Percentiles rank a stretch among this genome's conserved stretches.
phyloP scores from a whole-genome alignment of 192 early-diverging fungal species.

The Mortierella antarctica region DNA sequence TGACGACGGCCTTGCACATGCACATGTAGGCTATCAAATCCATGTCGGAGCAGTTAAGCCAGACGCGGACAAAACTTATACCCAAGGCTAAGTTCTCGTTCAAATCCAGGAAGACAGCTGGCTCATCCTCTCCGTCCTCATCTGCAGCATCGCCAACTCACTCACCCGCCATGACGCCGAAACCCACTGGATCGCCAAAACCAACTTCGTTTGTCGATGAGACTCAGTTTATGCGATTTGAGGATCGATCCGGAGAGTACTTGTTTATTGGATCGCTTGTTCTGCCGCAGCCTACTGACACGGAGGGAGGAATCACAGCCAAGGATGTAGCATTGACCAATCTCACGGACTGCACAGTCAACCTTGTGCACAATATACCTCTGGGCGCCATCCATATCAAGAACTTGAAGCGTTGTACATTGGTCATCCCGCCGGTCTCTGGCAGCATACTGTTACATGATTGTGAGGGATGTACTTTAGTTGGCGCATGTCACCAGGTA shows the following conservation, averaged over 20 bases:
- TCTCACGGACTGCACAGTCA: slow-evolving; percentile 71
- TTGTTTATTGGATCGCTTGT: slow-evolving; percentile 46
- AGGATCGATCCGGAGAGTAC: slow-evolving; percentile 43
- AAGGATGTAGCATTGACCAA: slow-evolving; percentile 71
- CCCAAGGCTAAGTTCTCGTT: slow-evolving; percentile 78
- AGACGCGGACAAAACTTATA: slow-evolving; percentile 49
- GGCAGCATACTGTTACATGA: slow-evolving; percentile 79
- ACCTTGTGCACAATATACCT: slow-evolving; percentile 61
- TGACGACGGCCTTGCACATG: background rate
- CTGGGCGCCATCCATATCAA: slow-evolving; percentile 84
- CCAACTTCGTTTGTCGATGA: slow-evolving; percentile 4
- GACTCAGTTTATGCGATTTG: slow-evolving; percentile 47
- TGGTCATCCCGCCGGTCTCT: slow-evolving; percentile 73
- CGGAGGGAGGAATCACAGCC: slow-evolving; percentile 5
- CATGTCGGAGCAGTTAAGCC: slow-evolving; percentile 54
- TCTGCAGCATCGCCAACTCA: background rate
- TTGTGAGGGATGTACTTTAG: slow-evolving; percentile 67
- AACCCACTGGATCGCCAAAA: slow-evolving; percentile 3
- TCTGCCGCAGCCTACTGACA: background rate
- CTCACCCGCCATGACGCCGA: background rate
- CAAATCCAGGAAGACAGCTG: slow-evolving; percentile 60
- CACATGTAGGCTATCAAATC: slow-evolving; percentile 60
- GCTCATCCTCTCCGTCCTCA: background rate
- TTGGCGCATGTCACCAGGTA: slow-evolving; percentile 83
- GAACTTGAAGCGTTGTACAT: slow-evolving; percentile 62